phyloP scores from a whole-genome alignment of 495 filamentous ascomycete species.

The Penicillium malachiteum region DNA sequence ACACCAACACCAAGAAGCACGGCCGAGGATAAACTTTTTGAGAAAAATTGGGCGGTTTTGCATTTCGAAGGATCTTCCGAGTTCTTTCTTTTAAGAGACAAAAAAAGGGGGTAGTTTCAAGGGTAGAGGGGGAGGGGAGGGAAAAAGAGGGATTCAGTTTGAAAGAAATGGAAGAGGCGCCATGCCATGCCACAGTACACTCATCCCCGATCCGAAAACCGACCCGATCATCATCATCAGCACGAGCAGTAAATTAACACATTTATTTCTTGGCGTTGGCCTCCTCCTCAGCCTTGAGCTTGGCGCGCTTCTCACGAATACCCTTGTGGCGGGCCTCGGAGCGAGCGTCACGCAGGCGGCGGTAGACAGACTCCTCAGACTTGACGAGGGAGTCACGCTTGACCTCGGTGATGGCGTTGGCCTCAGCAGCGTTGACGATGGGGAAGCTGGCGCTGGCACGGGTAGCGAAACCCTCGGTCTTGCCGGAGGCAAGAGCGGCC shows the following conservation, averaged over 20 bases:
- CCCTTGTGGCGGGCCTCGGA: constrained; percentile 79
- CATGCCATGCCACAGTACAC: constrained; percentile 47
- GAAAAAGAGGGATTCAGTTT: constrained; percentile 28
- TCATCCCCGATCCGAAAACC: constrained; percentile 43
- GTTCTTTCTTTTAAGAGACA: constrained; percentile 42
- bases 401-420: constrained; percentile 69
- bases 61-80: constrained; percentile 45
- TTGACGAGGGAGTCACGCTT: constrained; percentile 75
- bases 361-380: constrained; percentile 79
- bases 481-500: constrained; percentile 49
- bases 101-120: constrained; percentile 17
- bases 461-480: constrained; percentile 54
- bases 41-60: constrained; percentile 40
- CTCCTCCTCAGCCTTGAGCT: constrained; percentile 89
- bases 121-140: constrained; percentile 18
- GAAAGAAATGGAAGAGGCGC: constrained; percentile 33
- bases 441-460: constrained; percentile 61
- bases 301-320: constrained; percentile 86
- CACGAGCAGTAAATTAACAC: constrained; percentile 45
- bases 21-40: constrained; percentile 1
- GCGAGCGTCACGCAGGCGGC: constrained; percentile 79
- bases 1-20: constrained; percentile 10
- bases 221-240: constrained; percentile 52
- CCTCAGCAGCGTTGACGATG: constrained; percentile 63
- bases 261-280: constrained; percentile 88